Base-by-base conservation (phyloP, 2,329 filamentous ascomycete species). In the Didymella segeticola region DNA sequence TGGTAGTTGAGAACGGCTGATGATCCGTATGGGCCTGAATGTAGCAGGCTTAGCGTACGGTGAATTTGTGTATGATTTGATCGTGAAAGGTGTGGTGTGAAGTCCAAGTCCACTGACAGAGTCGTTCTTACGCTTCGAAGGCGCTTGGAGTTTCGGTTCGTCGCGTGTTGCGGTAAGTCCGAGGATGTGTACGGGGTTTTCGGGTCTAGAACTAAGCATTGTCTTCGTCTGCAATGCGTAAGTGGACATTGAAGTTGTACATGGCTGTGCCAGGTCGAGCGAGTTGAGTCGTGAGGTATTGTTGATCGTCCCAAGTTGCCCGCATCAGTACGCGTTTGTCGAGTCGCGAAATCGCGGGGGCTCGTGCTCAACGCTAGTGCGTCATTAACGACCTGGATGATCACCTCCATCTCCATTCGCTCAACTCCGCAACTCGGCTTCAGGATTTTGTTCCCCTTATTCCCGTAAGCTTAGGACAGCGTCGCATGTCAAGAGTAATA, bases 1-100 rank as follows among this genome's bases (percentile, higher is more conserved):
- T 17, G 74, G 72, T 15, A 77, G 58, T 49, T 75, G 71, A 11
- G 70, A 66, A 6, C 75, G 71, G 25, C 59, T 60, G 47, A 76
- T 69, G 25, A 75, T 52, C 22, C 66, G 68, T 47, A 76, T 48
- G 11, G 73, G 73, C 46, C 60, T 69, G 55, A 77, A 71, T 2
- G 59, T 68, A 19, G 54, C 41, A 20, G 73, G 61, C 37, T 62
- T 70, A 7, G 68, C 60, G 53, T 68, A 64, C 9, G 64, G 62
- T 3, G 70, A 69, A 7, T 61, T 51, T 5, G 69, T 66, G 45
- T 66, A 68, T 30, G 71, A 66, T 55, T 70, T 60, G 54, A 73
- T 73, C 8, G 60, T 63, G 37, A 75, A 72, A 9, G 66, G 60
- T 46, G 67, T 58, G 39, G 49, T 70, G 45, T 60, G 67, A 33